Percentiles rank a stretch among this genome's conserved stretches.
phyloP scores from a whole-genome alignment of 169 alveolate species.

The Cardiosporidium cionae region DNA sequence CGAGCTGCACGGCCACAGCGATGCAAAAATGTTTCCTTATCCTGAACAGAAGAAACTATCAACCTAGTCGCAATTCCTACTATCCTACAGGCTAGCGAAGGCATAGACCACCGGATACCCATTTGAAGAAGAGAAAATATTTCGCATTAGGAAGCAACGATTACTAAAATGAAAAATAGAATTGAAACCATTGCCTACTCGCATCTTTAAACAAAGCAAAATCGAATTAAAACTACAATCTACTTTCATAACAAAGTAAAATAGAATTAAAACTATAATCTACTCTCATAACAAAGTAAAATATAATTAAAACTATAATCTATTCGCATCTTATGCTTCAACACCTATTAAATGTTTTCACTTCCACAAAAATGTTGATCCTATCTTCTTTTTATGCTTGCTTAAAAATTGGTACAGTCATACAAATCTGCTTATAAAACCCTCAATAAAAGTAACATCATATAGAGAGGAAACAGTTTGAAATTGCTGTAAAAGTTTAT shows the following conservation, averaged over 20 bases:
- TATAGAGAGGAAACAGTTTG: no score
- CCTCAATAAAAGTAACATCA: no score
- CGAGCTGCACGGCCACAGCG: constrained; percentile 66
- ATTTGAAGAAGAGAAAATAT: neutral
- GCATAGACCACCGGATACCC: neutral
- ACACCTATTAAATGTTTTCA: no score
- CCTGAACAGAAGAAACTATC: no score
- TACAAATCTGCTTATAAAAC: no score
- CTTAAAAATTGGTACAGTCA: no score
- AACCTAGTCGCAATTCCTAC: no score
- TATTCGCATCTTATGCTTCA: no score
- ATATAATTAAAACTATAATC: neutral
- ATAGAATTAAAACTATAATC: neutral
- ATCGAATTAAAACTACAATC: neutral
- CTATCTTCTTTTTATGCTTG: no score
- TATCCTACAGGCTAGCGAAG: no score
- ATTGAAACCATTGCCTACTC: neutral
- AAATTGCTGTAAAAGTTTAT: no score
- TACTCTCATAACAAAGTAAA: neutral
- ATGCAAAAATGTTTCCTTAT: constrained; percentile 54
- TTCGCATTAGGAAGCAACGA: neutral
- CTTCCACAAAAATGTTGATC: no score
- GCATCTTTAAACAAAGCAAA: neutral
- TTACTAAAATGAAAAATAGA: neutral
- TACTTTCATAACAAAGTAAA: neutral